These are phyloP conservation scores for Tuber magnatum DNA, from an alignment of 495 filamentous ascomycete genomes.

Conservation along the genomic window DNA sequence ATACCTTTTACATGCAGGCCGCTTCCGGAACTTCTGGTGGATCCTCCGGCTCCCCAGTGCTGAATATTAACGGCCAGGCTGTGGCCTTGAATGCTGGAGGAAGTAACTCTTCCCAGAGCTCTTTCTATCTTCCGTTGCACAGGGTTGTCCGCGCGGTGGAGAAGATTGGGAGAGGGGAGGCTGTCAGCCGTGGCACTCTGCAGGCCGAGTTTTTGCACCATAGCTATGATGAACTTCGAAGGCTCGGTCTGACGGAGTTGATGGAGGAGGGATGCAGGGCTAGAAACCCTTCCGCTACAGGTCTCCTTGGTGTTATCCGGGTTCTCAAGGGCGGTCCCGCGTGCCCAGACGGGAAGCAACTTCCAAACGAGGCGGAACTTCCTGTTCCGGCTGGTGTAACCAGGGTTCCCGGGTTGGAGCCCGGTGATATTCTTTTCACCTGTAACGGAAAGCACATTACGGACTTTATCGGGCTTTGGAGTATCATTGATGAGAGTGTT, in stretches of 20 bases:
- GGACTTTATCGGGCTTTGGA: slow-evolving; percentile 39
- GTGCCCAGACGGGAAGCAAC: slow-evolving; percentile 20
- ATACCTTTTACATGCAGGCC: slow-evolving; percentile 43
- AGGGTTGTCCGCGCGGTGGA: slow-evolving; percentile 40
- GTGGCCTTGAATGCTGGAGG: slow-evolving; percentile 40
- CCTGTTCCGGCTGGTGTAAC: slow-evolving; percentile 30
- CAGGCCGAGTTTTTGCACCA: slow-evolving; percentile 40
- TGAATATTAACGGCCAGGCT: slow-evolving; percentile 40
- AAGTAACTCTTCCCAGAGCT: slow-evolving; percentile 41
- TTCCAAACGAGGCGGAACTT: slow-evolving; percentile 7
- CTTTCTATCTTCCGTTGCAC: slow-evolving; percentile 40
- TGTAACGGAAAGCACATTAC: slow-evolving; percentile 40
- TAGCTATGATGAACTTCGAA: slow-evolving; percentile 39
- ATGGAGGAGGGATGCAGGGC: slow-evolving; percentile 36
- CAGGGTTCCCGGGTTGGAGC: slow-evolving; percentile 37
- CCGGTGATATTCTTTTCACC: slow-evolving; percentile 39
- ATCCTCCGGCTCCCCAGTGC: slow-evolving; percentile 39
- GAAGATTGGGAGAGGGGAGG: slow-evolving; percentile 37
- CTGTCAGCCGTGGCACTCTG: slow-evolving; percentile 39
- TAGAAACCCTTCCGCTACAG: slow-evolving; percentile 30
- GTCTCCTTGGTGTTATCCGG: slow-evolving; percentile 35
- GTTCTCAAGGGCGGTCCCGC: slow-evolving; percentile 40
- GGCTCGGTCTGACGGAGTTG: slow-evolving; percentile 36
- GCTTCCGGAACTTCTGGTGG: slow-evolving; percentile 42
- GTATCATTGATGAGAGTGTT: slow-evolving; percentile 41